A percentile compares a stretch with the other conserved stretches of the same genome.
Evolutionary conservation across 2,329 filamentous ascomycete species (phyloP).

Genomic region (Penicillium nordicum): DNA sequence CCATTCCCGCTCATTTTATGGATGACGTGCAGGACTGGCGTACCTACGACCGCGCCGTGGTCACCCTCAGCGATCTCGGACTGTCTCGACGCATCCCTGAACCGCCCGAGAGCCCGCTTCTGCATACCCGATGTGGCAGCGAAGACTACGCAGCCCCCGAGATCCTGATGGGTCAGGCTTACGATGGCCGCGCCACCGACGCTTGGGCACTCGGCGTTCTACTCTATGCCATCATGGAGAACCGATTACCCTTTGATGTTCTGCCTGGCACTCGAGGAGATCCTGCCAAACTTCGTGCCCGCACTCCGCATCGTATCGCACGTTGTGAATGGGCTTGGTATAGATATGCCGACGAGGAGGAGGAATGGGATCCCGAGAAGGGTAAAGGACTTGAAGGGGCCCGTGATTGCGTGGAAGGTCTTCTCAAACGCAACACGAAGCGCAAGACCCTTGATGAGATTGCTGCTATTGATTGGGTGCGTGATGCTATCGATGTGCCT

Average conservation of each 20-base stretch:
- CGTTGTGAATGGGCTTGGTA: constrained; percentile 95
- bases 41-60: constrained; percentile 74
- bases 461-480: constrained; percentile 71
- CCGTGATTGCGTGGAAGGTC: constrained; percentile 74
- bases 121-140: constrained; percentile 91
- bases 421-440: constrained; percentile 77
- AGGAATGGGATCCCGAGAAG: constrained; percentile 74
- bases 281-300: constrained; percentile 69
- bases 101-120: constrained; percentile 71
- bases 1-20: constrained; percentile 67
- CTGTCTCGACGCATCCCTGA: constrained; percentile 77
- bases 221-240: constrained; percentile 88
- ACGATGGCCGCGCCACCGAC: constrained; percentile 87
- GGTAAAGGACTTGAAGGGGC: constrained; percentile 68
- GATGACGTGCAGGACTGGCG: constrained; percentile 66
- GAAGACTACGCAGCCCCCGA: constrained; percentile 98
- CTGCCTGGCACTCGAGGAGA: constrained; percentile 72
- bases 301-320: constrained; percentile 91
- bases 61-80: constrained; percentile 87
- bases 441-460: constrained; percentile 75
- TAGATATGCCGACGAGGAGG: constrained; percentile 76
- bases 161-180: constrained; percentile 90
- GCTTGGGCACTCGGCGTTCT: constrained; percentile 94
- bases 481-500: constrained; percentile 66
- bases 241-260: constrained; percentile 88